Percentiles rank a stretch among this genome's conserved stretches.
Conservation (phyloP, 202 grass and related monocot genomes). For the Digitaria exilis region DNA sequence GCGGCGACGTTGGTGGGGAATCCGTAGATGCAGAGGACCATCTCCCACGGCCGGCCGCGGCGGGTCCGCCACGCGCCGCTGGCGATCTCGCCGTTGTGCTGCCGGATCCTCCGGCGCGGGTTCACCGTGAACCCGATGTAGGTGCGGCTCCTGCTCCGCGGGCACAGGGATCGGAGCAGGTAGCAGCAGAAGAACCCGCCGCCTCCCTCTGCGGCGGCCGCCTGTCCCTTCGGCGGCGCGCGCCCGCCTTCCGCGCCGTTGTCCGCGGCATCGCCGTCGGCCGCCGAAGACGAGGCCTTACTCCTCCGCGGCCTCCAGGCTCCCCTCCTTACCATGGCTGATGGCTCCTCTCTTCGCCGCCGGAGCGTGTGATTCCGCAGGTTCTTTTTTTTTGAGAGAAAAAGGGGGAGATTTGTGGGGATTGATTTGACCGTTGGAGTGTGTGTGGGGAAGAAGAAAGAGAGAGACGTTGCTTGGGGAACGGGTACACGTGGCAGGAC, state of each 20-base stretch:
- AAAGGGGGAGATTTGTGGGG: neutral
- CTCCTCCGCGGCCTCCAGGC: neutral
- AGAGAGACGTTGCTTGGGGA: neutral
- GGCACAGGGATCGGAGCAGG: constrained; percentile 76
- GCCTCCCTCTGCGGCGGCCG: neutral
- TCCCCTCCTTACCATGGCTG: constrained; percentile 25
- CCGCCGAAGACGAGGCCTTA: neutral
- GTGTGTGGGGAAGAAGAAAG: neutral
- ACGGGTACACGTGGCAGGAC: neutral
- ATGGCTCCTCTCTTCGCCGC: neutral
- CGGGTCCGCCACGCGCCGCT: constrained; percentile 76
- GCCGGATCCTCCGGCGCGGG: constrained; percentile 78
- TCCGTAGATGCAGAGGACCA: constrained; percentile 90
- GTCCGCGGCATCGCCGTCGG: neutral
- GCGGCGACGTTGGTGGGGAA: constrained; percentile 86
- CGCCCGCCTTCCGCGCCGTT: neutral
- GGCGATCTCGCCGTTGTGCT: constrained; percentile 92
- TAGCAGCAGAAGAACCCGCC: constrained; percentile 85
- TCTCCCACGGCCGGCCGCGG: constrained; percentile 85
- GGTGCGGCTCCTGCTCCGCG: constrained; percentile 62
- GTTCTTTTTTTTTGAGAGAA: constrained; percentile 3
- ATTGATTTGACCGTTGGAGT: constrained; percentile 8
- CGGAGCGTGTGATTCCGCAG: neutral
- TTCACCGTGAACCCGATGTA: constrained; percentile 96
- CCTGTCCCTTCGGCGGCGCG: neutral